phyloP scores from a whole-genome alignment of 2,329 filamentous ascomycete species.

The Xylariaceae sp. region DNA sequence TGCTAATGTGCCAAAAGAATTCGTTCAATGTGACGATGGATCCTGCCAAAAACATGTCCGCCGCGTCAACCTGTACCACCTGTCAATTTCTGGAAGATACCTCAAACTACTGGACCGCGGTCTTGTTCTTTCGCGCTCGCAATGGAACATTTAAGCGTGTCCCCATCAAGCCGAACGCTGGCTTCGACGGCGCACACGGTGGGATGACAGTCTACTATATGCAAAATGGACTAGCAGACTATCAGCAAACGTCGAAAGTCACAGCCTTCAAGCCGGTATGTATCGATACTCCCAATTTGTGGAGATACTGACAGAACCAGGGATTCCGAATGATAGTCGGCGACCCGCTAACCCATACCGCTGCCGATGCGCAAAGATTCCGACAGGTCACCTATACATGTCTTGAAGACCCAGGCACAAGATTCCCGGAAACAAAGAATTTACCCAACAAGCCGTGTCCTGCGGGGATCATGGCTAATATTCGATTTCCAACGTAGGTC shows the following conservation, averaged over 20 bases:
- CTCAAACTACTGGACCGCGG: slow-evolving; percentile 31
- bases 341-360: slow-evolving; percentile 34
- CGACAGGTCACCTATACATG: slow-evolving; percentile 45
- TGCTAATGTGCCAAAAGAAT: slow-evolving; percentile 15
- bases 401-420: slow-evolving; percentile 36
- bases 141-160: slow-evolving; percentile 32
- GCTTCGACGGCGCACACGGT: slow-evolving; percentile 33
- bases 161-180: slow-evolving; percentile 26
- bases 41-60: slow-evolving; percentile 26
- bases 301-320: no score
- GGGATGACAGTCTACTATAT: slow-evolving; percentile 46
- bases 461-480: slow-evolving; percentile 43
- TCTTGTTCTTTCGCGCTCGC: slow-evolving; percentile 26
- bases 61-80: slow-evolving; percentile 27
- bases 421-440: slow-evolving; percentile 37
- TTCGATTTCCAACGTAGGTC: slow-evolving; percentile 49
- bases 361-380: slow-evolving; percentile 35
- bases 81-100: slow-evolving; percentile 29
- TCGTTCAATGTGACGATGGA: slow-evolving; percentile 30
- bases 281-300: no score
- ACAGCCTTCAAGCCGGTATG: slow-evolving; percentile 41
- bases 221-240: slow-evolving; percentile 30
- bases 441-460: slow-evolving; percentile 39
- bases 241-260: slow-evolving; percentile 37
- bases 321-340: slow-evolving; percentile 46